Percentiles rank a stretch among this genome's conserved stretches.
These are phyloP conservation scores for Barnettozyma californica DNA, from an alignment of 805 yeast genomes.

Conservation along the genomic window DNA sequence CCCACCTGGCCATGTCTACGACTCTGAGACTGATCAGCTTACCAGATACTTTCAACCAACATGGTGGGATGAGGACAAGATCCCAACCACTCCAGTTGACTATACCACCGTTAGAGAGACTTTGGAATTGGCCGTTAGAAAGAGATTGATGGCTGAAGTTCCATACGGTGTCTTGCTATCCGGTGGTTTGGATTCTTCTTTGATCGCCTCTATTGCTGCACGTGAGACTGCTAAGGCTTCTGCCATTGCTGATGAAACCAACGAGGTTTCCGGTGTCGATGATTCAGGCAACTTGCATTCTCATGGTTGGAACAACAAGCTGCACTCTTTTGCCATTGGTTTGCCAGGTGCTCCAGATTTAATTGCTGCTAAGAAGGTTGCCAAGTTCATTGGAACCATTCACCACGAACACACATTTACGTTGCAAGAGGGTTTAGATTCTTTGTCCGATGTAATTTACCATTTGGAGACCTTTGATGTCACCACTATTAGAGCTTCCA, in stretches of 20 bases:
- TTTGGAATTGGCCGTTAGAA: slow-evolving; percentile 92
- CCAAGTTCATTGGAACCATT: slow-evolving; percentile 89
- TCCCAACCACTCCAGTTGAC: slow-evolving; percentile 77
- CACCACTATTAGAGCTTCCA: slow-evolving; percentile 97
- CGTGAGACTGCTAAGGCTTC: slow-evolving; percentile 85
- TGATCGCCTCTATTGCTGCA: slow-evolving; percentile 96
- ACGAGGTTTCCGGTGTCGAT: slow-evolving; percentile 81
- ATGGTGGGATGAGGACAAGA: slow-evolving; percentile 84
- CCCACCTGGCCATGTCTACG: slow-evolving; percentile 98
- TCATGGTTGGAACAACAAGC: slow-evolving; percentile 68
- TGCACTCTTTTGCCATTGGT: slow-evolving; percentile 97
- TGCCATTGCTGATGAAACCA: slow-evolving; percentile 31
- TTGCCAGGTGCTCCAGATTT: slow-evolving; percentile 97
- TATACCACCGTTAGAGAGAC: slow-evolving; percentile 65
- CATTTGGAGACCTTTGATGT: slow-evolving; percentile 98
- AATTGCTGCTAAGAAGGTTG: slow-evolving; percentile 93
- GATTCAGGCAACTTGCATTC: slow-evolving; percentile 77
- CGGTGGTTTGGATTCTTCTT: slow-evolving; percentile 95
- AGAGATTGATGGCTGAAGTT: slow-evolving; percentile 99
- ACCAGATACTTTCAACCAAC: slow-evolving; percentile 87
- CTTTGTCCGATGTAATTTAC: slow-evolving; percentile 87
- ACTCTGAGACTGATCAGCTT: slow-evolving; percentile 79
- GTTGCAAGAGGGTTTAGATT: slow-evolving; percentile 93
- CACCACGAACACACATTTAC: slow-evolving; percentile 99
- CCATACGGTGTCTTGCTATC: slow-evolving; percentile 97